Evolutionary conservation across 805 yeast species (phyloP), one percentile per base, ranked within the genome.

Genomic region (Saccharomycopsis sp.): DNA sequence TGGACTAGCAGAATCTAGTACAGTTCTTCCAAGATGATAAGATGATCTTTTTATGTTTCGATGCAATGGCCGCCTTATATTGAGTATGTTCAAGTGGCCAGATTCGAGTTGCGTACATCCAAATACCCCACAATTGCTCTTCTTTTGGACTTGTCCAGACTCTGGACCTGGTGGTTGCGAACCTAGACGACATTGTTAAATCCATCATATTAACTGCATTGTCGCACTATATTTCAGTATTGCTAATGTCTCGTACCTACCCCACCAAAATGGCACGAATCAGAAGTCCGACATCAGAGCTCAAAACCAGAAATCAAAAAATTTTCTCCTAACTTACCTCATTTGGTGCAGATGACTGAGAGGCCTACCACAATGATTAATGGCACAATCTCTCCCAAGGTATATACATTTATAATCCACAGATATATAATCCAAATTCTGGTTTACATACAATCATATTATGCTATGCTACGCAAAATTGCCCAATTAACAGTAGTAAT

Each of bases 21-120:
- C 71, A 94, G 99, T 56, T 89, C 96, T 53, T 78, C 78, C 42
- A 93, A 72, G 22, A 94, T 82, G 19, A 86, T 73, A 17, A 56
- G 89, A 79, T 12, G 96, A 85, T 57, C 97, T 79, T 60, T 83
- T 83, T 35, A 89, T 72, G 70, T 86, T 93, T 12, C 99, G 99
- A 72, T 94, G 98, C 66, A 84, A 82, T 1, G 99, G 99, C 60
- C 92, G 82, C 64, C 80, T 80, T 55, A 89, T 64, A 56, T 75
- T 75, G 35, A 87, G 70, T 55, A 79, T 75, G 57, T 72, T 69
- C 35, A 69, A 71, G 23, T 73, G 76, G 70, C 73, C 63, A 77
- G 78, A 68, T 56, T 56, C 24, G 42, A 53, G 17, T 66, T 64
- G 57, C 89, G 75, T 0, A 92, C 85, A 65, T 89, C 93, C 69